These are phyloP conservation scores for Cryptosporidium felis DNA, from an alignment of 169 alveolate species.

Conservation along the genomic window DNA sequence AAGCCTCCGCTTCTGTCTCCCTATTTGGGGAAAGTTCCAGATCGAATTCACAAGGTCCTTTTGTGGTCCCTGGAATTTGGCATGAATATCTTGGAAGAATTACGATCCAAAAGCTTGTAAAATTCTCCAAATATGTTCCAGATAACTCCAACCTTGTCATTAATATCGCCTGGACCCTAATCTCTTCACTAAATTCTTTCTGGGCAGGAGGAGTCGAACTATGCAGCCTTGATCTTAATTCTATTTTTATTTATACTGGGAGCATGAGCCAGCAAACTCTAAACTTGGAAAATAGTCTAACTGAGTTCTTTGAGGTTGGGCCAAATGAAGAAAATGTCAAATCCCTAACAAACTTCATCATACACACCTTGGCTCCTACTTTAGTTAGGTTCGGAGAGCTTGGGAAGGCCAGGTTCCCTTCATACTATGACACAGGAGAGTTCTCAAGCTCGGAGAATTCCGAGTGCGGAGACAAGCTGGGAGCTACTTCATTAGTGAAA, in stretches of 20 bases:
- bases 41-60: no score
- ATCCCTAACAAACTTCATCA: conserved; percentile 13
- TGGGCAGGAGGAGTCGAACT: conserved; percentile 62
- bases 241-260: conserved; percentile 36
- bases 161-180: conserved; percentile 37
- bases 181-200: conserved; percentile 7
- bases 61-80: conserved; percentile 55
- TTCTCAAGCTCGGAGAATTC: background rate
- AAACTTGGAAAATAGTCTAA: background rate
- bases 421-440: background rate
- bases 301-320: background rate
- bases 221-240: conserved; percentile 1
- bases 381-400: conserved; percentile 34
- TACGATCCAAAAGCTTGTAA: background rate
- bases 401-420: background rate
- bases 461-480: conserved; percentile 11
- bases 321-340: conserved; percentile 7
- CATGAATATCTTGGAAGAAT: conserved; percentile 40
- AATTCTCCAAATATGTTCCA: conserved; percentile 12
- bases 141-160: conserved; percentile 27
- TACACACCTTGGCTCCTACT: conserved; percentile 12
- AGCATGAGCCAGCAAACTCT: background rate
- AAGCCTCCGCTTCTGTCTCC: background rate
- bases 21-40: background rate
- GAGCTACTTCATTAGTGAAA: background rate